Evolutionary conservation across 83 land plant genomes (phyloP), one percentile per base, ranked within the genome.

Genomic region (Larix sibirica): DNA sequence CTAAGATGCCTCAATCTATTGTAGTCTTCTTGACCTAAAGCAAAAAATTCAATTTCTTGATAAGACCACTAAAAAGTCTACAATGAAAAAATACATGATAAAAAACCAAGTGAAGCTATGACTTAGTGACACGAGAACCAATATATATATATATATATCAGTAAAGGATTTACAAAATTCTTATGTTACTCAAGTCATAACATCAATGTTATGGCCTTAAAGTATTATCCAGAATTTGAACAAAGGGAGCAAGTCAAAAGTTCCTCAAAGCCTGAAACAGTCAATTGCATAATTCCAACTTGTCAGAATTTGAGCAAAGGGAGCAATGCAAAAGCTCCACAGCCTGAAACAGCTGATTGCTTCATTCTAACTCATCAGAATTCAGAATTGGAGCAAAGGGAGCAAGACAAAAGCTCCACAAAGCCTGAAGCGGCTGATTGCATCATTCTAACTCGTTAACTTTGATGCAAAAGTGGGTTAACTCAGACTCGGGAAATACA

Each of bases 1-100:
- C 95, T 93, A 79, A 93, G 89, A 44, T 93, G 95, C 87, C 95
- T 89, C 74, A 93, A 71, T 79, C 93, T 89, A 66, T 92, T 93
- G 62, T 93, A 93, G 78, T 92, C 95, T 86, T 92, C 95, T 82
- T 92, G 95, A 58, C 95, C 95, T 92, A 54, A 64, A 74, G 28
- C 5, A 74, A 74, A 73, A 40, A n/a, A 20, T n/a, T 74, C 47
- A 13, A n/a, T 68, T 68, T 21, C 56, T 74, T 21, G 77, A 42
- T 47, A 74, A 73, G 20, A 33, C 38, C 10, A 21, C 54, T 74
- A 47, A 20, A 20, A 47, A 44, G 13, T 6, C n/a, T 71, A n/a
- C 20, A 23, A n/a, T 3, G n/a, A 7, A 8, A 18, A 71, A 69
- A 71, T 36, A 40, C 76, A 71, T n/a, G 20, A 71, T 40, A 38